Percentiles rank a stretch among this genome's conserved stretches.
These are phyloP conservation scores for Leccinum sublutescens DNA, from an alignment of 768 basidiomycete species.

Conservation along the genomic window DNA sequence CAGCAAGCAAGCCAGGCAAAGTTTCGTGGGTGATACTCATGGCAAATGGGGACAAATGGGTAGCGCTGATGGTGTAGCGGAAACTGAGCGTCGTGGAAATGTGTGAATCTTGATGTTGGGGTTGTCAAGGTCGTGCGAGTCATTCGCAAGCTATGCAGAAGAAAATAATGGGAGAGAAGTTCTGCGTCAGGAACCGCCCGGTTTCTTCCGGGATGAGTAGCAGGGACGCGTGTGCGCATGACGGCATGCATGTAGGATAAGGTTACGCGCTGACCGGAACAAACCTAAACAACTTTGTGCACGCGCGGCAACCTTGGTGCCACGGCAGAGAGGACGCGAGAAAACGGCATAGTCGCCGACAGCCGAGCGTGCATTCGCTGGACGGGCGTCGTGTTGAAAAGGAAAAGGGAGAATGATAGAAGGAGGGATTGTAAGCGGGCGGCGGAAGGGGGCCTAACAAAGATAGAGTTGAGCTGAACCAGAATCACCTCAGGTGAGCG, in stretches of 20 bases:
- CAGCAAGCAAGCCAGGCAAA: background rate
- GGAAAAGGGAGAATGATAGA: background rate
- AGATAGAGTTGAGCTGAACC: background rate
- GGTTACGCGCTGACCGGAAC: background rate
- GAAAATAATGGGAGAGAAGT: slow-evolving; percentile 1
- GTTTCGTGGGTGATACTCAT: background rate
- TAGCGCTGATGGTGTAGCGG: background rate
- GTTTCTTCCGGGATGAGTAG: slow-evolving; percentile 10
- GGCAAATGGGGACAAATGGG: background rate
- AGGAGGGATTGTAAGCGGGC: background rate
- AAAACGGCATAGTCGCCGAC: background rate
- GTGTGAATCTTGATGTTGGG: background rate
- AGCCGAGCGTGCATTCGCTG: background rate
- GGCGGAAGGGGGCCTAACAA: background rate
- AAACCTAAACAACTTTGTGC: background rate
- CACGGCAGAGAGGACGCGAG: background rate
- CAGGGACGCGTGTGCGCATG: background rate
- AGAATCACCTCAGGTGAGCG: background rate
- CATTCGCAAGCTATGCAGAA: background rate
- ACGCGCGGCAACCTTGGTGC: background rate
- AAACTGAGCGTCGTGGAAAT: slow-evolving; percentile 23
- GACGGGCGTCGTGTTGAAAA: background rate
- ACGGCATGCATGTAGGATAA: slow-evolving; percentile 3
- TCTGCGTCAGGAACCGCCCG: slow-evolving; percentile 13
- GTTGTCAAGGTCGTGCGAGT: slow-evolving; percentile 13